phyloP scores from a whole-genome alignment of 2,329 filamentous ascomycete species.

The Penicillium thymicola region DNA sequence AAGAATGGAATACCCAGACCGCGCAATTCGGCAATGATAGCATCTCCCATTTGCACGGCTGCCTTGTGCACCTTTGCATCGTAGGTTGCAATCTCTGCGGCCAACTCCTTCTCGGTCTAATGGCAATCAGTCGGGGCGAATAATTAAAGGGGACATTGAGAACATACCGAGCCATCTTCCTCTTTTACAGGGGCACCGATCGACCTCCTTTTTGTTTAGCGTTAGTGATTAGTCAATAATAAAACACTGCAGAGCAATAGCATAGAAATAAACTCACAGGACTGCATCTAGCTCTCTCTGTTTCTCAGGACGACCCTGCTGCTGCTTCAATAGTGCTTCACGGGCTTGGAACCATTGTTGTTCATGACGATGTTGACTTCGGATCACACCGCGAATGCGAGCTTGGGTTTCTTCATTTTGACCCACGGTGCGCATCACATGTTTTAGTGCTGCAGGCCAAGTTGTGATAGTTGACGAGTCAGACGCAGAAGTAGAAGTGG shows the following conservation, averaged over 20 bases:
- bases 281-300: constrained; percentile 55
- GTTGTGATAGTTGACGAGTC: constrained; percentile 50
- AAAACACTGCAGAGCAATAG: neutral
- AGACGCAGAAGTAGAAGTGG: constrained; percentile 4
- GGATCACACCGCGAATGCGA: constrained; percentile 57
- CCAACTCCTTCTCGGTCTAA: constrained; percentile 48
- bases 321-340: constrained; percentile 51
- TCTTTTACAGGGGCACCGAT: constrained; percentile 44
- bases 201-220: constrained; percentile 35
- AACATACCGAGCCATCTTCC: constrained; percentile 29
- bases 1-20: constrained; percentile 61
- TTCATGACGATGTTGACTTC: constrained; percentile 61
- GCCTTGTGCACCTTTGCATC: constrained; percentile 63
- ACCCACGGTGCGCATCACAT: constrained; percentile 50
- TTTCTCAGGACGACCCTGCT: constrained; percentile 51
- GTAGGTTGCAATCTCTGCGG: constrained; percentile 56
- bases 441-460: constrained; percentile 51
- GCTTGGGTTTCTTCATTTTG: constrained; percentile 45
- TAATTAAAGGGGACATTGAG: neutral
- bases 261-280: constrained; percentile 42
- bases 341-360: constrained; percentile 58
- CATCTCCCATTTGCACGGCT: constrained; percentile 57
- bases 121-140: neutral
- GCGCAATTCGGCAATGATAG: constrained; percentile 55
- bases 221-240: neutral